These are phyloP conservation scores for Cyclostephanos invisitatus DNA, from an alignment of 108 stramenopile genomes.

Conservation along the genomic window DNA sequence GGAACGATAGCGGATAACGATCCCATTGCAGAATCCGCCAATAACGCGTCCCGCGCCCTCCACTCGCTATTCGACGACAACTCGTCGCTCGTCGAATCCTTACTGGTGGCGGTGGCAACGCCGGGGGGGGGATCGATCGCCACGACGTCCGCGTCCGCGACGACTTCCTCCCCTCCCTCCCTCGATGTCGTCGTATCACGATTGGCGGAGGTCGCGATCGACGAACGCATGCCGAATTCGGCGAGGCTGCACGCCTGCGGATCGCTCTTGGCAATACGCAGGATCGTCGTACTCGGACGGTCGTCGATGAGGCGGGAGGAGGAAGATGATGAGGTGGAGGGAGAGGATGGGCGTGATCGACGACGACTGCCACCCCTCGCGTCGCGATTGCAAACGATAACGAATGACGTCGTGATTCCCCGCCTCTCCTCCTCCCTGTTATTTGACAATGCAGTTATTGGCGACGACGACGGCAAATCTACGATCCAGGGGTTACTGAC, in stretches of 20 bases:
- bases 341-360: too few species aligned
- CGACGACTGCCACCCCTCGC: background rate
- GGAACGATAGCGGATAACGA: background rate
- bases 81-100: conserved; percentile 29
- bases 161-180: background rate
- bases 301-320: background rate
- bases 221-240: conserved; percentile 13
- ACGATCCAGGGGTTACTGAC: conserved; percentile 5
- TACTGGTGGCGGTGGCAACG: background rate
- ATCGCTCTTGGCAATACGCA: conserved; percentile 50
- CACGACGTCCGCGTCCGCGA: background rate
- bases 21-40: conserved; percentile 36
- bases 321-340: too few species aligned
- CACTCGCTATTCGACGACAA: conserved; percentile 80
- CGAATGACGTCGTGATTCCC: conserved; percentile 22
- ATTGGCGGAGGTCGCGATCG: conserved; percentile 13
- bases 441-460: background rate
- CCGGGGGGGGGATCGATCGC: background rate
- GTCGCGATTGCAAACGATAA: conserved; percentile 18
- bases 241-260: conserved; percentile 59
- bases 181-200: conserved; percentile 9
- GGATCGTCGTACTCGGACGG: conserved; percentile 19
- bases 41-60: conserved; percentile 56
- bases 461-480: background rate
- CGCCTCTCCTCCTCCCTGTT: conserved; percentile 13